Evolutionary conservation across 2,329 filamentous ascomycete species (phyloP).

Genomic region (Ramularia collo-cygni): DNA sequence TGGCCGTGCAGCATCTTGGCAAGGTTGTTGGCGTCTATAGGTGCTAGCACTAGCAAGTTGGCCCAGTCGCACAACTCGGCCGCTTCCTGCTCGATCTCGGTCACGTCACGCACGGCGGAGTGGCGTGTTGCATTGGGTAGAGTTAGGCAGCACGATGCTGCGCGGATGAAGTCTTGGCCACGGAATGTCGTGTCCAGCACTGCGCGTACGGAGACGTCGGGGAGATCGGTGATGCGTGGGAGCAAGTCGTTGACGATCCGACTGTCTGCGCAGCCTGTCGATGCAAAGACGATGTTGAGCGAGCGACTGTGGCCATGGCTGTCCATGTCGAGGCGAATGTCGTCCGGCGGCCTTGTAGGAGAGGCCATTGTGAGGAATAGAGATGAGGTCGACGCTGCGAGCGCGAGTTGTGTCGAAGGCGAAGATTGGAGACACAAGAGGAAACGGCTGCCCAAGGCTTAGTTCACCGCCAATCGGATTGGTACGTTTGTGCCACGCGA

Average conservation of each 20-base stretch:
- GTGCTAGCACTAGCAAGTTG: conserved; percentile 74
- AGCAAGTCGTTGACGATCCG: conserved; percentile 28
- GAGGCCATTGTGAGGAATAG: conserved; percentile 1
- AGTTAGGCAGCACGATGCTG: conserved; percentile 27
- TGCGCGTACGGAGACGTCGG: conserved; percentile 30
- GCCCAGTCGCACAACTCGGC: conserved; percentile 78
- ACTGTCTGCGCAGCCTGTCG: conserved; percentile 27
- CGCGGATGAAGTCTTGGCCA: conserved; percentile 28
- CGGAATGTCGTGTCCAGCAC: conserved; percentile 29
- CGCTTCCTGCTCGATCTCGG: conserved; percentile 37
- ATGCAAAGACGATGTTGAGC: conserved; percentile 32
- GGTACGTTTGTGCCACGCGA: too few species aligned
- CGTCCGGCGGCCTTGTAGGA: conserved; percentile 3
- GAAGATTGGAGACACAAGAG: too few species aligned
- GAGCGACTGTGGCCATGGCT: conserved; percentile 11
- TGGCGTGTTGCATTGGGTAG: conserved; percentile 25
- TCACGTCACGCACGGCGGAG: conserved; percentile 15
- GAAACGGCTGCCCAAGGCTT: too few species aligned
- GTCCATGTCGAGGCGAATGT: conserved; percentile 8
- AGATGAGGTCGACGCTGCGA: conserved; percentile 2
- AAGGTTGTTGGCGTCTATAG: conserved; percentile 76
- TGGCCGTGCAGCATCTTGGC: conserved; percentile 83
- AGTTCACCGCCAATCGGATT: too few species aligned
- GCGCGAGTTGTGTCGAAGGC: too few species aligned
- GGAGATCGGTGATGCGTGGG: conserved; percentile 25